Evolutionary conservation across 2,329 filamentous ascomycete genomes (phyloP), one percentile per base, ranked within the genome.

Genomic region (Zymoseptoria brevis): DNA sequence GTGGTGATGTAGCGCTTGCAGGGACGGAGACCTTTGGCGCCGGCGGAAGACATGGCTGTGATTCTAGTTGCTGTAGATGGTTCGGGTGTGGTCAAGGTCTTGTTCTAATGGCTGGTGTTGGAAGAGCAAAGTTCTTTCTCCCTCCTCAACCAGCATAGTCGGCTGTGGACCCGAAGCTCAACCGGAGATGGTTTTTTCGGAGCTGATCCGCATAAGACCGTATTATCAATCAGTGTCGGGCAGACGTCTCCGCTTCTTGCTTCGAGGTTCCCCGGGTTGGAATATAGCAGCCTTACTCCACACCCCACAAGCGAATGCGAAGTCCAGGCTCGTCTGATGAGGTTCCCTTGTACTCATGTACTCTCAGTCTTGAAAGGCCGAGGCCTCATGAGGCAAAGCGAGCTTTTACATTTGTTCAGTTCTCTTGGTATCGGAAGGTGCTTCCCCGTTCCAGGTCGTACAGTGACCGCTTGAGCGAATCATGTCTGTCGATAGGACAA

Each of bases 1-100:
- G 62, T 67, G 9, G 64, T 56, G 55, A 67, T 67, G 62, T 66
- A 65, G 30, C 65, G 55, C 57, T 66, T 65, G 62, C 61, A 63
- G 19, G 62, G 60, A 8, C 50, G 52, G 22, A 67, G 62, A 11
- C 58, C 61, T 22, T 56, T 29, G 35, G 50, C 49, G 16, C 54
- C 60, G 3, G 60, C 58, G 13, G 50, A 19, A 29, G 60, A 53
- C 60, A 62, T 62, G 19, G 11, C 55, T 22, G 19, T n/a, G 50
- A 53, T 51, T 41, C 4, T 45, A n/a, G 16, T 5, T 45, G 35
- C 13, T 45, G 35, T 45, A 6, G 35, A n/a, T 29, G 29, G 8
- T 26, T 49, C 1, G 26, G 16, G 13, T 29, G 53, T 16, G 3
- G 11, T 29, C 29, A 35, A n/a, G 3, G 26, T 54, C 26, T 13